Percentiles rank a stretch among this genome's conserved stretches.
Evolutionary conservation across 306 rosid genomes (phyloP).

Genomic region (Astragalus glycyphyllos): DNA sequence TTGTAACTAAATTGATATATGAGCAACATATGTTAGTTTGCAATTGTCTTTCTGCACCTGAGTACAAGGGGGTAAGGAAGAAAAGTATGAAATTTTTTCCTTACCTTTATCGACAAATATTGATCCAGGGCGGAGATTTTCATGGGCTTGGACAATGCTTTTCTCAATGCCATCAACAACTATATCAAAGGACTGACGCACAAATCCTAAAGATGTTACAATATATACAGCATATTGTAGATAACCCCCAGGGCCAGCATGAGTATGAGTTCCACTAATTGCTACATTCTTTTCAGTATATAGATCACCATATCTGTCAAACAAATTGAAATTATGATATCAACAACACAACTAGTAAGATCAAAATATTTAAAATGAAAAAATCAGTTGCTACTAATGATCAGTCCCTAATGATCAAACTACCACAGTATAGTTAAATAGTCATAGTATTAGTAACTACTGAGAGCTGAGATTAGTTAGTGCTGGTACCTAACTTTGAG

Average conservation of each 20-base stretch:
- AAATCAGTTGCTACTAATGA: constrained; percentile 5
- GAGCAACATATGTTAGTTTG: background rate
- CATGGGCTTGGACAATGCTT: constrained; percentile 80
- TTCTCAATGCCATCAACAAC: constrained; percentile 94
- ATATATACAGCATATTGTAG: constrained; percentile 85
- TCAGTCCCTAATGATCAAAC: constrained; percentile 1
- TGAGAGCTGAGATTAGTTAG: constrained; percentile 19
- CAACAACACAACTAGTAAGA: constrained; percentile 23
- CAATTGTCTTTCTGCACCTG: constrained; percentile 20
- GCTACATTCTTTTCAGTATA: constrained; percentile 92
- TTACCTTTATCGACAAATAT: constrained; percentile 75
- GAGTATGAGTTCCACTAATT: constrained; percentile 95
- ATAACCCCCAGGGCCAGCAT: constrained; percentile 98
- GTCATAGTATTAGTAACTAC: constrained; percentile 27
- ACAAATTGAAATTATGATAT: constrained; percentile 19
- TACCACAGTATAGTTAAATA: constrained; percentile 14
- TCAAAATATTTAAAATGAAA: constrained; percentile 19
- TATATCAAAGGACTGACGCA: constrained; percentile 83
- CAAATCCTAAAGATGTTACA: constrained; percentile 92
- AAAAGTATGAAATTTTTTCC: constrained; percentile 28
- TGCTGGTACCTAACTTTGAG: constrained; percentile 74
- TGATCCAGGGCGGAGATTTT: constrained; percentile 84
- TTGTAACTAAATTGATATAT: constrained; percentile 3
- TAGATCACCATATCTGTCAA: constrained; percentile 77
- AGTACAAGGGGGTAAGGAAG: constrained; percentile 24